These are phyloP conservation scores for Circinella minor DNA, from an alignment of 371 early-diverging fungal genomes.

Conservation along the genomic window DNA sequence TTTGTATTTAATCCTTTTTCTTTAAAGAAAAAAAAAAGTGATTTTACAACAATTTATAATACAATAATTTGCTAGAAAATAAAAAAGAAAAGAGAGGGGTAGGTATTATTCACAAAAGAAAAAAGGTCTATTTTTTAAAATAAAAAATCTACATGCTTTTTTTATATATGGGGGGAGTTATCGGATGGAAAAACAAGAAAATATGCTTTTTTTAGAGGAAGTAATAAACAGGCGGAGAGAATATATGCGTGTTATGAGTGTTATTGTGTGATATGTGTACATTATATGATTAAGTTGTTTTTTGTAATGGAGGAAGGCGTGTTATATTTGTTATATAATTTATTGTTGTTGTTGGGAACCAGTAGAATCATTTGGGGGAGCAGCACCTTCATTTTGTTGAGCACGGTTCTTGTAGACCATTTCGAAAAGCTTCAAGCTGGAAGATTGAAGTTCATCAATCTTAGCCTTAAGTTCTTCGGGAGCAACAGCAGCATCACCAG, in stretches of 20 bases:
- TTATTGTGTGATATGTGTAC: not conserved
- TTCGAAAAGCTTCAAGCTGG: slow-evolving; percentile 93
- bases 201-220: slow-evolving; percentile 6
- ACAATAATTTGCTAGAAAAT: not conserved
- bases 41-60: not conserved
- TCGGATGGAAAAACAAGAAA: not conserved
- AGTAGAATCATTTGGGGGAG: slow-evolving; percentile 1
- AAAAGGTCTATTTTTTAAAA: slow-evolving; percentile 3
- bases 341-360: slow-evolving; percentile 15
- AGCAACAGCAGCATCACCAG: slow-evolving; percentile 57
- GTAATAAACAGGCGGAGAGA: not conserved
- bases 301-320: not conserved
- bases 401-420: slow-evolving; percentile 91
- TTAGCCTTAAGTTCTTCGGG: slow-evolving; percentile 82
- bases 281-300: not conserved
- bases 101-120: slow-evolving; percentile 5
- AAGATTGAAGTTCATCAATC: slow-evolving; percentile 84
- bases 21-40: too few relatives aligned
- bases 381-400: slow-evolving; percentile 8
- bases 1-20: too few relatives aligned
- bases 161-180: not conserved
- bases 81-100: slow-evolving; percentile 1
- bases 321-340: not conserved
- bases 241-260: slow-evolving; percentile 5
- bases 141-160: slow-evolving; percentile 9